These are phyloP conservation scores for Cylindricascospora bacillispora DNA, from an alignment of 1,139 yeast genomes.

Conservation along the genomic window DNA sequence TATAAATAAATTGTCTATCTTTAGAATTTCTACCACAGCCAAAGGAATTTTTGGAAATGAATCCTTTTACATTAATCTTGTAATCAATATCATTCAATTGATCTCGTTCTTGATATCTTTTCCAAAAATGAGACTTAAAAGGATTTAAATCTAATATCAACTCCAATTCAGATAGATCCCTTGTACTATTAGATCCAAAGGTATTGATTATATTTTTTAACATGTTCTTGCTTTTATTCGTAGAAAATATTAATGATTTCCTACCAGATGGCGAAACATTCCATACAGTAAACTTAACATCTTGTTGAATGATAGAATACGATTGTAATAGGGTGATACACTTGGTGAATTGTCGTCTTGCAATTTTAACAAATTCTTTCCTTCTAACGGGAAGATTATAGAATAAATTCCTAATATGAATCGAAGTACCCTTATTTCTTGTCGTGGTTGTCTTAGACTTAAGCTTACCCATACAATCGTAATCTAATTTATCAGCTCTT, in stretches of 20 bases:
- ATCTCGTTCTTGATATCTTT: conserved; percentile 9
- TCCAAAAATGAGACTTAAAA: conserved; percentile 10
- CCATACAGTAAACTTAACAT: conserved; percentile 45
- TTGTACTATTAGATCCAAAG: conserved; percentile 54
- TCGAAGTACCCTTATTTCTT: conserved; percentile 49
- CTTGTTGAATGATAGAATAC: conserved; percentile 50
- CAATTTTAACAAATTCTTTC: conserved; percentile 56
- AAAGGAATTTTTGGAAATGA: conserved; percentile 60
- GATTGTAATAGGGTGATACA: conserved; percentile 50
- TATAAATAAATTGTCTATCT: conserved; percentile 63
- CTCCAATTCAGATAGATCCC: conserved; percentile 42
- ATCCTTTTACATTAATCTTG: conserved; percentile 38
- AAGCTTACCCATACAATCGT: conserved; percentile 42
- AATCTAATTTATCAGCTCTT: conserved; percentile 41
- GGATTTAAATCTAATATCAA: conserved; percentile 26
- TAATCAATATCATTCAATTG: conserved; percentile 15
- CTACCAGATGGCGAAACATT: conserved; percentile 39
- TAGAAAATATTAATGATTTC: conserved; percentile 36
- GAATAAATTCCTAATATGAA: conserved; percentile 42
- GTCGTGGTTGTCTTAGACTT: conserved; percentile 31
- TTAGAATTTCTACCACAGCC: conserved; percentile 60
- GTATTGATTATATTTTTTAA: conserved; percentile 50
- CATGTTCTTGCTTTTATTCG: conserved; percentile 37
- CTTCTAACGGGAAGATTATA: conserved; percentile 59
- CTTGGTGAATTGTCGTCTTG: conserved; percentile 59